Evolutionary conservation across 352 stramenopile genomes (phyloP), one percentile per base, ranked within the genome.

Genomic region (Phytophthora fragariae): DNA sequence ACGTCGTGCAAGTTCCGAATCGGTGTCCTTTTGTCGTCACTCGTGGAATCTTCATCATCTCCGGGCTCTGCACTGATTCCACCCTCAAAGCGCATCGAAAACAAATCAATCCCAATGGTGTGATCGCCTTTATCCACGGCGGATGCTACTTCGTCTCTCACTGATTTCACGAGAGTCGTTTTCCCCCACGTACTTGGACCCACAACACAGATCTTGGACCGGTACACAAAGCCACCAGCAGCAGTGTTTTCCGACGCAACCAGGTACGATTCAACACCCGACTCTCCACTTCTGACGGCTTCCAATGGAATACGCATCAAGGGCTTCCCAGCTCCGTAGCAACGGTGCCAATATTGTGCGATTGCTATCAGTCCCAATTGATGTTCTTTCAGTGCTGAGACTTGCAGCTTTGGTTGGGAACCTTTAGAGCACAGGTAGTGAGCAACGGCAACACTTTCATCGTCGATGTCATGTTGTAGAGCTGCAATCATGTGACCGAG

Each of bases 131-230:
- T 21, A 15, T 59, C 19, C 19, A 47, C 19, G 19, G 46, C 5
- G 2, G 37, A 50, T 21, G 65, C 11, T 3, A 2, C 15, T 41
- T 56, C 31, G 21, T 41, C n/a, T 9, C 21, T 10, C 4, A 73
- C 31, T 17, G 67, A 69, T 9, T 50, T 69, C 10, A 74, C 37
- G 8, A 70, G 33, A 12, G 31, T 74, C 24, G 67, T 62, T 17
- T 75, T 75, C 17, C 68, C 68, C 55, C 56, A 75, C 1, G 68
- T 59, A n/a, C 61, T 56, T 37, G 50, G 50, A 35, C 50, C 50
- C 2, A 56, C 24, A 2, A 56, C 15, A 21, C 50, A 56, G 21
- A 56, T 19, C 12, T 56, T 56, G 14, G 7, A 21, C 2, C 50
- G 50, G 17, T 56, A 35, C 14, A 35, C 24, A 24, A 15, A 33